phyloP scores from a whole-genome alignment of 176 grass and related monocot genomes.

The Oryza punctata region DNA sequence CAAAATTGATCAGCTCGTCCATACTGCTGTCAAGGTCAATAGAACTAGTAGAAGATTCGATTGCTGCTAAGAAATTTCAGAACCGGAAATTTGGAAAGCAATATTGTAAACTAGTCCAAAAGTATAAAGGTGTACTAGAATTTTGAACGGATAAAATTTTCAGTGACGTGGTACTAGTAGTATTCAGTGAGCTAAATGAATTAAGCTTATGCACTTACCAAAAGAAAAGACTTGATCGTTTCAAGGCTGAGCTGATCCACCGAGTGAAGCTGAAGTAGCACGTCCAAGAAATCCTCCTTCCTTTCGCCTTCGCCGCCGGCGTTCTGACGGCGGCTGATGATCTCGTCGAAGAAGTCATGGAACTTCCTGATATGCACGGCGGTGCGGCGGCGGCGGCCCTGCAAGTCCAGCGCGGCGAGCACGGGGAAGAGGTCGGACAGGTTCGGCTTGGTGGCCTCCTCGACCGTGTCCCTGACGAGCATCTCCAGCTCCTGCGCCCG shows the following conservation, averaged over 20 bases:
- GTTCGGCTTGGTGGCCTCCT: slow-evolving; percentile 49
- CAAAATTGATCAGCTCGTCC: neutral
- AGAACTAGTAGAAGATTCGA: neutral
- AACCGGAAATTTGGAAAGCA: neutral
- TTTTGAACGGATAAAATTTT: neutral
- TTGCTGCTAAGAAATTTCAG: neutral
- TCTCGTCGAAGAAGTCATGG: slow-evolving; percentile 42
- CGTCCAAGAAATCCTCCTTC: slow-evolving; percentile 55
- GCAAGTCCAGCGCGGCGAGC: slow-evolving; percentile 55
- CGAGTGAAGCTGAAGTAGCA: slow-evolving; percentile 56
- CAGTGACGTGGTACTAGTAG: neutral
- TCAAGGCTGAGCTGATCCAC: slow-evolving; percentile 41
- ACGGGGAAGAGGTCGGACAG: slow-evolving; percentile 62
- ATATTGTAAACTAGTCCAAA: neutral
- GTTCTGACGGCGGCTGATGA: slow-evolving; percentile 44
- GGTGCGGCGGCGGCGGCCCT: slow-evolving; percentile 46
- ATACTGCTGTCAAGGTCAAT: neutral
- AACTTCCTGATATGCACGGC: slow-evolving; percentile 25
- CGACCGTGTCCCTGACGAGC: slow-evolving; percentile 36
- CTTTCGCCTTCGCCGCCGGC: neutral
- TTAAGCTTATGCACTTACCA: slow-evolving; percentile 32
- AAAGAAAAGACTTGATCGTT: slow-evolving; percentile 49
- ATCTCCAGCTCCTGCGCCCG: slow-evolving; percentile 50
- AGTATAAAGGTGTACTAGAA: neutral
- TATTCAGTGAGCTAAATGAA: too few species aligned